These are phyloP conservation scores for Ophiognomonia clavigignenti-juglandacearum DNA, from an alignment of 2,329 filamentous ascomycete genomes.

Conservation along the genomic window DNA sequence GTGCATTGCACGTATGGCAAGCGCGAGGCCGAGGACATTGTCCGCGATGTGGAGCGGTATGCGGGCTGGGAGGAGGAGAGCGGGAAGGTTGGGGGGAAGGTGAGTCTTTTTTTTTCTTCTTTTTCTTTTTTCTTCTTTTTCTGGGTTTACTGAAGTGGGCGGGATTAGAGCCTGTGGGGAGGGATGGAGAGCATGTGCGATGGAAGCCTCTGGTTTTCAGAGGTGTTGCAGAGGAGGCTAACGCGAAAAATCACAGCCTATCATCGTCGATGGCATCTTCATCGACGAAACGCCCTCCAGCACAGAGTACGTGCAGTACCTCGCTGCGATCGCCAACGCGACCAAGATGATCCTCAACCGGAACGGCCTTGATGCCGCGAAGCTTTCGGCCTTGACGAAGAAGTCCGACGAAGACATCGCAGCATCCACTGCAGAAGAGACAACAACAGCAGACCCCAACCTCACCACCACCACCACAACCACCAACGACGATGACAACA, in stretches of 20 bases:
- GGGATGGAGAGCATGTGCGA: too few species aligned
- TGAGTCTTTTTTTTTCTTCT: background rate
- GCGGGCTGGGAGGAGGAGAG: conserved; percentile 33
- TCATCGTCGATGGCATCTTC: conserved; percentile 42
- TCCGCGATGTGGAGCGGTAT: conserved; percentile 38
- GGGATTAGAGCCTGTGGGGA: background rate
- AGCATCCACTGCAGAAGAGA: too few species aligned
- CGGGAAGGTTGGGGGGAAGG: conserved; percentile 11
- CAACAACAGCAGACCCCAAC: conserved; percentile 3
- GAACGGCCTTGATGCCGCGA: conserved; percentile 1
- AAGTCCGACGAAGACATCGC: conserved; percentile 4
- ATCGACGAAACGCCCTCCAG: conserved; percentile 40
- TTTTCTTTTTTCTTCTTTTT: background rate
- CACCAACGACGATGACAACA: background rate
- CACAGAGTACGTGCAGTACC: conserved; percentile 17
- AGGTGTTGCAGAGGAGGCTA: background rate
- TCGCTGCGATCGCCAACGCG: conserved; percentile 19
- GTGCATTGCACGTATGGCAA: conserved; percentile 27
- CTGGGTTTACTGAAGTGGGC: too few species aligned
- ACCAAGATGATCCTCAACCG: conserved; percentile 14
- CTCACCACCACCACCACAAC: background rate
- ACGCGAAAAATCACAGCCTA: conserved; percentile 15
- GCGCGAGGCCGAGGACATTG: conserved; percentile 17
- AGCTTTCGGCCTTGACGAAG: background rate
- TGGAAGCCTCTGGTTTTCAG: background rate